These are phyloP conservation scores for Thielaviopsis ethacetica DNA, from an alignment of 2,329 filamentous ascomycete genomes.

Conservation along the genomic window DNA sequence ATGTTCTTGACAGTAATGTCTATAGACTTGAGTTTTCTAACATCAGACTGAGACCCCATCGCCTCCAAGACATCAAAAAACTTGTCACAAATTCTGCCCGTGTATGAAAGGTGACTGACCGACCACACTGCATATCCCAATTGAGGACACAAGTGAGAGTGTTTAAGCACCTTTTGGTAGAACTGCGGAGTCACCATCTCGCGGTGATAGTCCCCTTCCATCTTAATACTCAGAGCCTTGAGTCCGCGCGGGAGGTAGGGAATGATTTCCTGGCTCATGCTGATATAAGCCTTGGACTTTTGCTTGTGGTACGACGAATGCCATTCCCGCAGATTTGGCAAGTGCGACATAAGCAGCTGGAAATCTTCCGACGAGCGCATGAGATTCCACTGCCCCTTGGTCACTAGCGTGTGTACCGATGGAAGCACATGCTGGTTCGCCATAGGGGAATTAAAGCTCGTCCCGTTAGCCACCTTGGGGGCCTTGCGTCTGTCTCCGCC, in stretches of 20 bases:
- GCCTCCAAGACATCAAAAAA: slow-evolving; percentile 45
- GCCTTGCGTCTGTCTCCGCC: slow-evolving; percentile 65
- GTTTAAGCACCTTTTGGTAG: slow-evolving; percentile 40
- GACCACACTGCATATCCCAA: slow-evolving; percentile 44
- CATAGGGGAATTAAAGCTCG: not conserved
- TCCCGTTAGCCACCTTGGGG: slow-evolving; percentile 37
- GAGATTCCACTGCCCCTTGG: slow-evolving; percentile 64
- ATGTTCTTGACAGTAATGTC: slow-evolving; percentile 62
- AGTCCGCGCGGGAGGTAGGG: slow-evolving; percentile 39
- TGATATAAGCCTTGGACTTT: slow-evolving; percentile 57
- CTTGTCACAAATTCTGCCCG: slow-evolving; percentile 52
- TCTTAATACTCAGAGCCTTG: slow-evolving; percentile 47
- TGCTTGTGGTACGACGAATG: slow-evolving; percentile 52
- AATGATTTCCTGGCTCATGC: slow-evolving; percentile 44
- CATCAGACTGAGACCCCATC: not conserved
- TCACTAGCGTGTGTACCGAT: slow-evolving; percentile 49
- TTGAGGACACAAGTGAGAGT: slow-evolving; percentile 47
- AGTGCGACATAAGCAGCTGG: slow-evolving; percentile 38
- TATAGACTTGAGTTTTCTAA: slow-evolving; percentile 33
- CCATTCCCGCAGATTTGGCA: slow-evolving; percentile 50
- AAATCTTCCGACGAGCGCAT: slow-evolving; percentile 50
- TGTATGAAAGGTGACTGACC: slow-evolving; percentile 54
- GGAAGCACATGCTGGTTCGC: slow-evolving; percentile 20
- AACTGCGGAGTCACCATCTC: slow-evolving; percentile 44
- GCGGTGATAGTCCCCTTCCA: slow-evolving; percentile 56